Evolutionary conservation across 805 yeast genomes (phyloP).

Genomic region (Barnettozyma salicaria): DNA sequence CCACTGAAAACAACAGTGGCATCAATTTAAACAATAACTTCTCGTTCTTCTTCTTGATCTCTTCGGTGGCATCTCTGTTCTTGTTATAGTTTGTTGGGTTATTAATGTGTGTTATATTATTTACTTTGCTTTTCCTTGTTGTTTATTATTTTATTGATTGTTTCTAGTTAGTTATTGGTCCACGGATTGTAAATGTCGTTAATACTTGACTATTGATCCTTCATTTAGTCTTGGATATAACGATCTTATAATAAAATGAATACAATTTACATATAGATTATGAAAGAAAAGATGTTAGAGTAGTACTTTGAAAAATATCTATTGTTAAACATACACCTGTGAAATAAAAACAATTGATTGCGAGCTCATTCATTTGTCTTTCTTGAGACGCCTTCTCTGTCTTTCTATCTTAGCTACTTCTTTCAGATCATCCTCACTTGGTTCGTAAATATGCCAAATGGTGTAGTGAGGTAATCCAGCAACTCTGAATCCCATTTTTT

Average conservation of each 20-base stretch:
- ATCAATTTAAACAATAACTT: neutral
- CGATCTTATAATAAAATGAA: no score
- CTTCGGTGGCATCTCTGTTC: neutral
- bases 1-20: neutral
- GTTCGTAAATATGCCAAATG: constrained; percentile 86
- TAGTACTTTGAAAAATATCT: no score
- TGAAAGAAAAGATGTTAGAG: no score
- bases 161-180: no score
- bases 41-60: neutral
- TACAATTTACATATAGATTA: no score
- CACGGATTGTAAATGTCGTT: no score
- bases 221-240: no score
- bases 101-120: neutral
- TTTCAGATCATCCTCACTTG: constrained; percentile 75
- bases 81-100: neutral
- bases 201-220: no score
- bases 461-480: constrained; percentile 90
- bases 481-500: constrained; percentile 69
- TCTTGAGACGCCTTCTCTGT: constrained; percentile 44
- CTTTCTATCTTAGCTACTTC: constrained; percentile 67
- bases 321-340: no score
- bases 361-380: neutral
- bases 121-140: constrained; percentile 5
- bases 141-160: no score
- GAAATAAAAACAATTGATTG: no score